Evolutionary conservation across 345 rosid species (phyloP).

Genomic region (Ricinus communis): DNA sequence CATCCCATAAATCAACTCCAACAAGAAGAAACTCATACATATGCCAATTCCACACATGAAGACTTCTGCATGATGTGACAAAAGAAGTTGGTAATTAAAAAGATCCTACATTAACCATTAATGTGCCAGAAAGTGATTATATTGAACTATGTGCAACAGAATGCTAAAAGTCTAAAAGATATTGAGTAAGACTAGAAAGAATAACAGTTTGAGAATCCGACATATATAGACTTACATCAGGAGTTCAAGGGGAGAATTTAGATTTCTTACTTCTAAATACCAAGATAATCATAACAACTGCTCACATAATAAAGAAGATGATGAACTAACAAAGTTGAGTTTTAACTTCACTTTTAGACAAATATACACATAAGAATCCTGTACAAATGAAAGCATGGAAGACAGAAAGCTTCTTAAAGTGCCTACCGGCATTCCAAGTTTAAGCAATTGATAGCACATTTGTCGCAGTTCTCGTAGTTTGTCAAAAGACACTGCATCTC

Average conservation of each 20-base stretch:
- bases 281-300: background rate
- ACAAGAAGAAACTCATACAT: background rate
- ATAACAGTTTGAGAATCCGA: background rate
- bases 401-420: background rate
- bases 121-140: background rate
- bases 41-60: background rate
- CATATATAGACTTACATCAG: background rate
- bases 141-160: background rate
- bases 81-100: background rate
- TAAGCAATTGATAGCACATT: conserved; percentile 66
- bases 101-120: background rate
- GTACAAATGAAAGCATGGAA: conserved; percentile 1
- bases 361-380: background rate
- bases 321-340: background rate
- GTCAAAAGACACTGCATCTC: conserved; percentile 80
- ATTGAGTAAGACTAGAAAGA: background rate
- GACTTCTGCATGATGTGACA: background rate
- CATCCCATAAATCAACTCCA: too few relatives aligned
- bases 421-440: conserved; percentile 54
- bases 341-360: background rate
- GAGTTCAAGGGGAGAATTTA: too few relatives aligned
- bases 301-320: background rate
- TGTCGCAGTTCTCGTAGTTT: conserved; percentile 53
- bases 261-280: background rate
- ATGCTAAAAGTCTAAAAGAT: background rate